These are phyloP conservation scores for Pluteus cervinus DNA, from an alignment of 768 basidiomycete species.

Conservation along the genomic window DNA sequence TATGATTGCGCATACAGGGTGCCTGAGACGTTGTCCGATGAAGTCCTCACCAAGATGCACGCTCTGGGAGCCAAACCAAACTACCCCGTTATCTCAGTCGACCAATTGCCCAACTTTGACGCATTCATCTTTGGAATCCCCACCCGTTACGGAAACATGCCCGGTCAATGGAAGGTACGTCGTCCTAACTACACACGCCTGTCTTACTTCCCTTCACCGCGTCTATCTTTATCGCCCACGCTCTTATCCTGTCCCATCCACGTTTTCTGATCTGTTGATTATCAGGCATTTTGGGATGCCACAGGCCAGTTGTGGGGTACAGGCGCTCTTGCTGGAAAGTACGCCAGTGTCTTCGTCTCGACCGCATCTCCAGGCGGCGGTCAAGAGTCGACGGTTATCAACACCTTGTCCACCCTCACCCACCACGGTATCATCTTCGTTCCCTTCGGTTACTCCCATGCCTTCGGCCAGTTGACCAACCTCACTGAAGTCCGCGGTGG, in stretches of 20 bases:
- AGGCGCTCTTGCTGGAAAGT: conserved; percentile 68
- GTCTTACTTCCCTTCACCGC: too few species aligned
- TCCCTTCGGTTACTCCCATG: conserved; percentile 62
- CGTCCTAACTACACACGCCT: background rate
- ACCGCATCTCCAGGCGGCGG: conserved; percentile 74
- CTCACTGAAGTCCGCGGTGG: conserved; percentile 52
- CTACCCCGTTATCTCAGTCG: conserved; percentile 62
- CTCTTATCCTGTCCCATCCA: conserved; percentile 13
- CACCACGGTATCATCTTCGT: conserved; percentile 75
- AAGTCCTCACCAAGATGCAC: conserved; percentile 62
- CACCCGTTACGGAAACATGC: conserved; percentile 76
- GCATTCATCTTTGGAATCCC: conserved; percentile 74
- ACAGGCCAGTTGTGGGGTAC: conserved; percentile 61
- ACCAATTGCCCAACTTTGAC: conserved; percentile 52
- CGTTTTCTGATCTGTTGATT: background rate
- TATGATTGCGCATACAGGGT: conserved; percentile 36
- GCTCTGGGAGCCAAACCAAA: conserved; percentile 66
- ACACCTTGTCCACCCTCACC: conserved; percentile 47
- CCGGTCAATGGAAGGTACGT: conserved; percentile 71
- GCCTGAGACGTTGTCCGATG: conserved; percentile 69
- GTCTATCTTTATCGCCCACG: too few species aligned
- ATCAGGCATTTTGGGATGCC: conserved; percentile 61
- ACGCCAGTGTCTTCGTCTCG: conserved; percentile 68
- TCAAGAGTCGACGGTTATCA: conserved; percentile 59
- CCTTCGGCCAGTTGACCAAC: conserved; percentile 34